Conservation (phyloP, 106 monocot species). For the Allium cepa region DNA sequence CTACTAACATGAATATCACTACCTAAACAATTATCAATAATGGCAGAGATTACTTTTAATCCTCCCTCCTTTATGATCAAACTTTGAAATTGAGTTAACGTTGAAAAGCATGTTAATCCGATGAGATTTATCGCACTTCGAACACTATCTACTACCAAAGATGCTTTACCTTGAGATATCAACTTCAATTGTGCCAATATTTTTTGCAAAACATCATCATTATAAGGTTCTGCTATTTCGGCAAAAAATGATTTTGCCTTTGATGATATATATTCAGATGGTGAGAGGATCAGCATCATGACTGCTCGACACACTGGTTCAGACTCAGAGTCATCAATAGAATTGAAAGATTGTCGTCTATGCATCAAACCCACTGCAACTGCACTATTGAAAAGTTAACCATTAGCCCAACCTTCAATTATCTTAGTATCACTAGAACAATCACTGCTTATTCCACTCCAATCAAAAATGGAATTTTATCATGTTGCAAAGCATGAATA, state of each 20-base stretch:
- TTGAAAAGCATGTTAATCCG: slow-evolving; percentile 42
- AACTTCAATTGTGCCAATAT: slow-evolving; percentile 29
- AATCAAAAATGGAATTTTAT: too few species aligned
- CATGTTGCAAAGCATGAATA: too few species aligned
- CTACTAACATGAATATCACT: slow-evolving; percentile 34
- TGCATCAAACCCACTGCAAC: slow-evolving; percentile 35
- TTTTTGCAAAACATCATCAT: slow-evolving; percentile 18
- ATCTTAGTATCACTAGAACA: slow-evolving; percentile 1
- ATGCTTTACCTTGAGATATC: slow-evolving; percentile 19
- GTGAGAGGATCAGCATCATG: slow-evolving; percentile 61
- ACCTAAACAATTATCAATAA: slow-evolving; percentile 47
- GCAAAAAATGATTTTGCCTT: slow-evolving; percentile 30
- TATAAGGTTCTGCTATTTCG: slow-evolving; percentile 17
- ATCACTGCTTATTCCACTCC: neutral
- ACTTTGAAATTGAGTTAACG: slow-evolving; percentile 33
- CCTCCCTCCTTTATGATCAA: slow-evolving; percentile 38
- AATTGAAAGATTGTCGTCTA: slow-evolving; percentile 14
- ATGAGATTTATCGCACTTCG: slow-evolving; percentile 35
- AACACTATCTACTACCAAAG: slow-evolving; percentile 29
- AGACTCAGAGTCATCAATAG: slow-evolving; percentile 16
- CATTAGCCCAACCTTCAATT: too few species aligned
- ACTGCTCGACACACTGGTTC: slow-evolving; percentile 57
- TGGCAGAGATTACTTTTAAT: slow-evolving; percentile 25
- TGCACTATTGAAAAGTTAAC: slow-evolving; percentile 26
- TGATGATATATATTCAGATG: slow-evolving; percentile 57